Conservation (phyloP, 2,329 filamentous ascomycete genomes). For the Xylariaceae sp. region DNA sequence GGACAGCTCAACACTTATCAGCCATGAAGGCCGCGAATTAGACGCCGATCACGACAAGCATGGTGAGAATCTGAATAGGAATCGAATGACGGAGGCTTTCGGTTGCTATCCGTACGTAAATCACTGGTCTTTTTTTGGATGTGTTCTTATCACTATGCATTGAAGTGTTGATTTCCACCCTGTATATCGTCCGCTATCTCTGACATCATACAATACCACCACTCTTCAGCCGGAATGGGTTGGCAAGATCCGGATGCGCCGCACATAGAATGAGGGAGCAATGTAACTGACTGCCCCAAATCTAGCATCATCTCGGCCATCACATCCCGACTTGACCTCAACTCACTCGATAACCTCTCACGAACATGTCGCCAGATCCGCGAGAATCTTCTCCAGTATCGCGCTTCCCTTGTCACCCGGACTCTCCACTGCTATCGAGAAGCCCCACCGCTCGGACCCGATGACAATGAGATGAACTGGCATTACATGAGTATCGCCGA, state of each 20-base stretch:
- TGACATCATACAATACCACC: slow-evolving; percentile 3
- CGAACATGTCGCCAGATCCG: slow-evolving; percentile 77
- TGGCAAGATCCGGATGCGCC: slow-evolving; percentile 1
- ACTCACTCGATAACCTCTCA: slow-evolving; percentile 77
- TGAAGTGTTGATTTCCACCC: not conserved
- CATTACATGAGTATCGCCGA: slow-evolving; percentile 48
- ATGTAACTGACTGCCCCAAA: slow-evolving; percentile 11
- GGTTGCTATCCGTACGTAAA: slow-evolving; percentile 63
- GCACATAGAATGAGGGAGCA: not conserved
- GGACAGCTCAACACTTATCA: not conserved
- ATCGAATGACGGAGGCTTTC: slow-evolving; percentile 56
- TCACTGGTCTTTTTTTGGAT: slow-evolving; percentile 28
- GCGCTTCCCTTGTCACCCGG: slow-evolving; percentile 63
- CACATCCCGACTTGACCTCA: slow-evolving; percentile 75
- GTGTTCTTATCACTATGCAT: slow-evolving; percentile 7
- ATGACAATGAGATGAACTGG: slow-evolving; percentile 54
- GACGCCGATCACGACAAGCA: slow-evolving; percentile 15
- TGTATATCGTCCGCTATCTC: not conserved
- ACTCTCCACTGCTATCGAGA: slow-evolving; percentile 81
- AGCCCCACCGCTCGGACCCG: slow-evolving; percentile 46
- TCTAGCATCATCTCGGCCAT: slow-evolving; percentile 70
- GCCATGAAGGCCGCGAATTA: not conserved
- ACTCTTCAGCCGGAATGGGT: not conserved
- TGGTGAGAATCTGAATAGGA: slow-evolving; percentile 47
- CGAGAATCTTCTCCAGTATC: slow-evolving; percentile 71